These are phyloP conservation scores for Irpex sp. DNA, from an alignment of 1,284 basidiomycete species.

Conservation along the genomic window DNA sequence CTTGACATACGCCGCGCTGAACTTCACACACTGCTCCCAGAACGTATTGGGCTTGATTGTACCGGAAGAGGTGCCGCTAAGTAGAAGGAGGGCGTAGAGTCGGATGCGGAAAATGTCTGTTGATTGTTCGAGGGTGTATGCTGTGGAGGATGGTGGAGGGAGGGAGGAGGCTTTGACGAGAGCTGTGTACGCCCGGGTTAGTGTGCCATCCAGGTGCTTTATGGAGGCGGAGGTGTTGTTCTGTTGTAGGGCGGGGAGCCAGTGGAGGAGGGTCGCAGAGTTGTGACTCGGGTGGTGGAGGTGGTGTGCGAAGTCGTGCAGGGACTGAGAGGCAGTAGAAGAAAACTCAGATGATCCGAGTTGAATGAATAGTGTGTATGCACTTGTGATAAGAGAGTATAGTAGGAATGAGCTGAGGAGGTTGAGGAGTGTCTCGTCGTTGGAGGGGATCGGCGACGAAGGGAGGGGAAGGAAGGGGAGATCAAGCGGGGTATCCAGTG, in stretches of 20 bases:
- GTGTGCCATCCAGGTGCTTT: conserved; percentile 53
- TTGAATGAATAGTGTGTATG: conserved; percentile 21
- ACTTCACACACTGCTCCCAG: conserved; percentile 64
- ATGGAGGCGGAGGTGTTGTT: conserved; percentile 29
- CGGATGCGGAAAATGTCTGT: conserved; percentile 40
- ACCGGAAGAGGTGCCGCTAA: conserved; percentile 27
- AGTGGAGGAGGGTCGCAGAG: conserved; percentile 44
- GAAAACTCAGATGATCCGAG: not conserved
- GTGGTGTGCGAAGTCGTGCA: conserved; percentile 29
- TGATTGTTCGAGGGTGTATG: conserved; percentile 15
- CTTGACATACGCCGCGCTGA: conserved; percentile 43
- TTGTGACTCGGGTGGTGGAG: conserved; percentile 24
- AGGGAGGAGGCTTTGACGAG: conserved; percentile 48
- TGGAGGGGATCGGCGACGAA: conserved; percentile 14
- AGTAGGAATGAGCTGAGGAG: conserved; percentile 57
- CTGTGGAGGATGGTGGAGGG: conserved; percentile 9
- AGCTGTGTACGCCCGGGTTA: conserved; percentile 55
- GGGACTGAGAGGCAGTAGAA: conserved; percentile 8
- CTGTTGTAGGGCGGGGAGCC: conserved; percentile 42
- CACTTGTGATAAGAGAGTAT: conserved; percentile 42
- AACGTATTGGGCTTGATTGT: conserved; percentile 40
- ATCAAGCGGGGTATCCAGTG: not conserved
- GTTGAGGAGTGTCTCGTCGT: conserved; percentile 42
- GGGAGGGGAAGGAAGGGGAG: conserved; percentile 46
- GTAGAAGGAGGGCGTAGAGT: conserved; percentile 27